Base-by-base conservation (phyloP, 331 rosid species). In the Acacia concinna region DNA sequence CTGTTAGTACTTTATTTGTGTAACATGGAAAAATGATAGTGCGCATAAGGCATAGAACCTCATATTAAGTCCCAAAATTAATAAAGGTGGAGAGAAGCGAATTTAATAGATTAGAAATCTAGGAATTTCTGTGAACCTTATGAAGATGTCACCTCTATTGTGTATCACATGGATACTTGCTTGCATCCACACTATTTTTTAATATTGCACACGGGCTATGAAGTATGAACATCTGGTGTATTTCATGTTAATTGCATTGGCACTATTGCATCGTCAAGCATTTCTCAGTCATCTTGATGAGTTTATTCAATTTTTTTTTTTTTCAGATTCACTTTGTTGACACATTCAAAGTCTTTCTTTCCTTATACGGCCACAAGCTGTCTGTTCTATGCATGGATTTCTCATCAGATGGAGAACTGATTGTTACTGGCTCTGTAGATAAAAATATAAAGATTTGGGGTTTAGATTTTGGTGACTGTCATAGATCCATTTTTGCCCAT, bases 371-470 rank as follows among this genome's bases (percentile, higher is more conserved):
- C 46, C 99, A 95, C 87, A 95, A 90, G 88, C 84, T 95, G 77
- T 97, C 97, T 72, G 97, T 95, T 77, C 86, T 95, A 73, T 95
- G 99, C 63, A 93, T 95, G 99, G 99, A 91, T 84, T 89, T 91
- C 57, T 95, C 99, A 73, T 95, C 98, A 66, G 98, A 95, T 74
- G 97, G 98, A 81, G 97, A 95, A 71, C 82, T 95, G 84, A 79
- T 95, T 7, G 97, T 90, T 76, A 95, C 99, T 30, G 99, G 99
- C 41, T 95, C 99, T 68, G 97, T 92, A 10, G 99, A 95, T 83
- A 95, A 95, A 89, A 92, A 95, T 79, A 31, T 95, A 73, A 95
- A 95, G 89, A 95, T 95, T 74, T 95, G 99, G 99, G 99, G 99
- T 80, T 83, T 93, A 88, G 98, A 93, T 82, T 95, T 93, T 83